Base-by-base conservation (phyloP, 306 rosid species). In the Prunus fruticosa region DNA sequence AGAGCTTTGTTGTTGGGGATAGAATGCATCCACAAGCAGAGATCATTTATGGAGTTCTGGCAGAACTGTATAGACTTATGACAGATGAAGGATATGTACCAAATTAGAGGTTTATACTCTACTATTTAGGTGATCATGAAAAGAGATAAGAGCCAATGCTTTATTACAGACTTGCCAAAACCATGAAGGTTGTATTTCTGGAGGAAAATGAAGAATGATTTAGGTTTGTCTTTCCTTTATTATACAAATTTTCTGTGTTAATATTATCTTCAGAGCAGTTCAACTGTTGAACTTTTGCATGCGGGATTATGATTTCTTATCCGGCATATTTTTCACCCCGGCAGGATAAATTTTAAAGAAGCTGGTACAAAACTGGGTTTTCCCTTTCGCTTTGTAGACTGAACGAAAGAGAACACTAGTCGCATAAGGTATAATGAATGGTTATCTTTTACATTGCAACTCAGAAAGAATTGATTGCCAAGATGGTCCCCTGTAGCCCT, bases 81-180 rank as follows among this genome's bases (percentile, higher is more conserved):
- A 84, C 80, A 65, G 96, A 91, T 79, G 96, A 91, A 86, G 97
- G 98, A 12, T 91, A 87, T 77, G 89, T 89, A 16, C 91, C 93
- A 57, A 89, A 90, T 73, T 82, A 83, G 87, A 91, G 80, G 80
- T 88, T 76, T 75, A 84, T 88, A 75, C 93, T 87, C 72, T 79
- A 57, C 78, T 79, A 82, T 84, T 63, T 86, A 76, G 86, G 78
- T 82, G 87, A 83, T 50, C 85, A 87, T 71, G 87, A 56, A 54
- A 78, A 62, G 50, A 80, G 56, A 56, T 80, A 82, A 20, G 11
- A n/a, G 71, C 20, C 5, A 19, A 50, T 68, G 11, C 45, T 34
- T 66, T 46, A n/a, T 16, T 22, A 8, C 27, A 25, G 30, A 46
- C 7, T 6, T 46, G 4, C 12, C 32, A 10, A 16, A 45, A 22